Evolutionary conservation across 2,329 filamentous ascomycete species (phyloP).

Genomic region (Dactylellina haptotyla): DNA sequence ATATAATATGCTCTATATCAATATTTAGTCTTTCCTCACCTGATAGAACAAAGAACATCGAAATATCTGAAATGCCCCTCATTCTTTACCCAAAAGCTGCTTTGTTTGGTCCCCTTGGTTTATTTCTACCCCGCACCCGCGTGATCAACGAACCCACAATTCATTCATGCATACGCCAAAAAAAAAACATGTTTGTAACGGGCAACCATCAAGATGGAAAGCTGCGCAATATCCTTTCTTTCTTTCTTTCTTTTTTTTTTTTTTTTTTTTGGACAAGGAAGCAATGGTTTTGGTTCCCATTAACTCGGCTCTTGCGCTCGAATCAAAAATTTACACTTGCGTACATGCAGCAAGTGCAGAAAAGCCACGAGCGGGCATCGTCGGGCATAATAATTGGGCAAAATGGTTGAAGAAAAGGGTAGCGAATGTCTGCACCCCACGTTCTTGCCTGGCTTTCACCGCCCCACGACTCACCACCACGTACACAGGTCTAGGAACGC

Average conservation of each 20-base stretch:
- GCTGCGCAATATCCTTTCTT: neutral
- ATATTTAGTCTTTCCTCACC: neutral
- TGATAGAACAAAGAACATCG: neutral
- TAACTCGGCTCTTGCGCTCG: too few species aligned
- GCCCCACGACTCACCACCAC: neutral
- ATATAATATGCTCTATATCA: slow-evolving; percentile 25
- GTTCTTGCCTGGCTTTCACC: neutral
- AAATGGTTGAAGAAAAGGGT: neutral
- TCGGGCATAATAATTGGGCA: too few species aligned
- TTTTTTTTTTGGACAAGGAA: too few species aligned
- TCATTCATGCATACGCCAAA: slow-evolving; percentile 39
- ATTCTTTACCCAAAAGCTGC: neutral
- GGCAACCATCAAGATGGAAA: neutral
- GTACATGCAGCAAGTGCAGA: too few species aligned
- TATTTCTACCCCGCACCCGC: slow-evolving; percentile 47
- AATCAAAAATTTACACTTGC: too few species aligned
- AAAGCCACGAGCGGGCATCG: too few species aligned
- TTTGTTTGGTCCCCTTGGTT: neutral
- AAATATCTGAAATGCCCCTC: slow-evolving; percentile 1
- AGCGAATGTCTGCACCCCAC: slow-evolving; percentile 36
- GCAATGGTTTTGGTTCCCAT: too few species aligned
- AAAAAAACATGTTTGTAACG: slow-evolving; percentile 4
- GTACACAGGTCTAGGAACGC: neutral
- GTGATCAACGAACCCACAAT: slow-evolving; percentile 32
- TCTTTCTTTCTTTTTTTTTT: neutral